Evolutionary conservation across 306 rosid species (phyloP).

Genomic region (Phaseolus lunatus): DNA sequence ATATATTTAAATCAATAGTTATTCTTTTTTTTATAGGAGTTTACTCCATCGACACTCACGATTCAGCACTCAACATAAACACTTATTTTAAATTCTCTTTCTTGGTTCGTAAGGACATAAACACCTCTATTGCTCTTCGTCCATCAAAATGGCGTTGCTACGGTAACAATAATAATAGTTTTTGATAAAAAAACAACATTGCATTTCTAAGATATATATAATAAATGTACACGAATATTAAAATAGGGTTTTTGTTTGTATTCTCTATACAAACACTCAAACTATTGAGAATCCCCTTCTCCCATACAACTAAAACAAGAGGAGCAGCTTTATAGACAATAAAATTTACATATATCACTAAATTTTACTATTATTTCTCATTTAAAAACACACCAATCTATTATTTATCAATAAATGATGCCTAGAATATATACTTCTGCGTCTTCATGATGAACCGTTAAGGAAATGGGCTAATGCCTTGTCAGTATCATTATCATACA

Average conservation of each 20-base stretch:
- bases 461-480: slow-evolving; percentile 75
- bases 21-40: neutral
- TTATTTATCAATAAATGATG: slow-evolving; percentile 16
- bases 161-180: neutral
- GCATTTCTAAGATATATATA: neutral
- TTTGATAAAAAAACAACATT: neutral
- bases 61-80: neutral
- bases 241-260: neutral
- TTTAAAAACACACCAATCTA: slow-evolving; percentile 26
- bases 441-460: slow-evolving; percentile 54
- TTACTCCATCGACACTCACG: neutral
- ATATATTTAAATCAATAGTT: neutral
- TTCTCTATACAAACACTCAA: neutral
- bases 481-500: slow-evolving; percentile 77
- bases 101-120: neutral
- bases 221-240: neutral
- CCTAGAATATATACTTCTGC: neutral
- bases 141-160: neutral
- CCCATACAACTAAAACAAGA: neutral
- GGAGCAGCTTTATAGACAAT: slow-evolving; percentile 20
- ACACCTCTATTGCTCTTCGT: neutral
- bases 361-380: slow-evolving; percentile 16
- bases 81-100: neutral
- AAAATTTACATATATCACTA: neutral
- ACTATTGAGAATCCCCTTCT: neutral